Evolutionary conservation across 73 alveolate genomes (phyloP).

Genomic region (Stentor coeruleus): DNA sequence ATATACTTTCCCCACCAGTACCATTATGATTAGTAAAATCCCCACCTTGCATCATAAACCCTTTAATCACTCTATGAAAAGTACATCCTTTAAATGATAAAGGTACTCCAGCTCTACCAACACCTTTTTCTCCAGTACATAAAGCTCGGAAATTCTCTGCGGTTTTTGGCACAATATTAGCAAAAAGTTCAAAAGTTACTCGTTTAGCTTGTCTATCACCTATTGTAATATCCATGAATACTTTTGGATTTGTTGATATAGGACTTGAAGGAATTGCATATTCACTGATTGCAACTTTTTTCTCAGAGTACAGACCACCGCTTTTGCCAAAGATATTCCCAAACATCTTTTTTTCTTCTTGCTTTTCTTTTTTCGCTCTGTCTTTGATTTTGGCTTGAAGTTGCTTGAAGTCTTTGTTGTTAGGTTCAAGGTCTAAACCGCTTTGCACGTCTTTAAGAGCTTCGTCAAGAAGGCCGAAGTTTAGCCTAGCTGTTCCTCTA

Average conservation of each 20-base stretch:
- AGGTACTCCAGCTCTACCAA: conserved; percentile 27
- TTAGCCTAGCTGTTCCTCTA: conserved; percentile 59
- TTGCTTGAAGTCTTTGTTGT: conserved; percentile 59
- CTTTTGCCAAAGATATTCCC: conserved; percentile 62
- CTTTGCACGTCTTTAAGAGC: conserved; percentile 59
- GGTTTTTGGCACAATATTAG: conserved; percentile 87
- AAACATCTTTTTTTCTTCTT: conserved; percentile 55
- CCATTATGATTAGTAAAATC: conserved; percentile 85
- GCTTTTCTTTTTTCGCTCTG: conserved; percentile 42
- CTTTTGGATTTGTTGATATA: conserved; percentile 55
- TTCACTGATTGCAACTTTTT: conserved; percentile 46
- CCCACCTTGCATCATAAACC: conserved; percentile 90
- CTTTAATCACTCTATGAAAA: conserved; percentile 84
- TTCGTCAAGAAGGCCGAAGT: conserved; percentile 50
- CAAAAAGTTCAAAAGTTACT: conserved; percentile 89
- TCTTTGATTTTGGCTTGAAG: conserved; percentile 48
- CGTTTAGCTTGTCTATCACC: conserved; percentile 78
- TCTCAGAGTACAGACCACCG: conserved; percentile 75
- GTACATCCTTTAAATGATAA: conserved; percentile 69
- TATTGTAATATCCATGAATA: conserved; percentile 79
- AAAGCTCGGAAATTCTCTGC: conserved; percentile 97
- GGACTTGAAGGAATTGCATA: conserved; percentile 60
- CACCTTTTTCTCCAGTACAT: conserved; percentile 96
- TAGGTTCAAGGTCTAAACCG: conserved; percentile 63
- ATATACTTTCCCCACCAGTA: conserved; percentile 87